Evolutionary conservation across 2,329 filamentous ascomycete genomes (phyloP).

Genomic region (Cladorrhinum sp.): DNA sequence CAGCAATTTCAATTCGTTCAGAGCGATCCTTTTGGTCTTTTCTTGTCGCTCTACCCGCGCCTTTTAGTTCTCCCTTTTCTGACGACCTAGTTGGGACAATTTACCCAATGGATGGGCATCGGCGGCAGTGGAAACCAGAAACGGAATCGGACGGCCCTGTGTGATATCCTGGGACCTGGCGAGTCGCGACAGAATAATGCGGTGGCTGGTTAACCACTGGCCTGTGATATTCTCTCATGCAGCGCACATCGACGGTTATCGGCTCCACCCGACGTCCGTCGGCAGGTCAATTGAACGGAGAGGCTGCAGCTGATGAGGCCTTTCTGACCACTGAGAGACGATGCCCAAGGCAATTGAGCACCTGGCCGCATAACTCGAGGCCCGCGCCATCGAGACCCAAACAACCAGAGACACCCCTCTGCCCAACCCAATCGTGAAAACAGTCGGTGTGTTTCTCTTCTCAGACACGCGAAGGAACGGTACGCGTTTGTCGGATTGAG

Average conservation of each 20-base stretch:
- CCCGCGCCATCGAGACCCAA: constrained; percentile 29
- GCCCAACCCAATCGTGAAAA: constrained; percentile 27
- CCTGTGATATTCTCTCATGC: constrained; percentile 4
- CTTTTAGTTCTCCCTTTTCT: neutral
- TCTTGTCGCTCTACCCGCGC: neutral
- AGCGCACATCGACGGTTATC: constrained; percentile 19
- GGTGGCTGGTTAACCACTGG: constrained; percentile 26
- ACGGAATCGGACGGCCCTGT: neutral
- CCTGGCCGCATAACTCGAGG: constrained; percentile 31
- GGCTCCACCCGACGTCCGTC: constrained; percentile 18
- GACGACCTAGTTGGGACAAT: no score
- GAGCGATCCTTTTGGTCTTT: neutral
- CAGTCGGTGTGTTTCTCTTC: constrained; percentile 29
- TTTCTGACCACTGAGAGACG: constrained; percentile 25
- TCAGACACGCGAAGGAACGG: constrained; percentile 26
- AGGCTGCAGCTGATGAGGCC: constrained; percentile 21
- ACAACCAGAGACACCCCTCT: constrained; percentile 21
- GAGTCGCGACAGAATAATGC: constrained; percentile 20
- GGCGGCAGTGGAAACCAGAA: constrained; percentile 4
- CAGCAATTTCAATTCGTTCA: neutral
- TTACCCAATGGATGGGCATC: neutral
- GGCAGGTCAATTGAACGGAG: constrained; percentile 21
- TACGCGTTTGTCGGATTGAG: constrained; percentile 26
- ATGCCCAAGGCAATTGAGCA: constrained; percentile 26
- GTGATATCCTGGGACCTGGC: neutral